Percentiles rank a stretch among this genome's conserved stretches.
Conservation (phyloP, 106 monocot genomes). For the Xerophyta viscosa region DNA sequence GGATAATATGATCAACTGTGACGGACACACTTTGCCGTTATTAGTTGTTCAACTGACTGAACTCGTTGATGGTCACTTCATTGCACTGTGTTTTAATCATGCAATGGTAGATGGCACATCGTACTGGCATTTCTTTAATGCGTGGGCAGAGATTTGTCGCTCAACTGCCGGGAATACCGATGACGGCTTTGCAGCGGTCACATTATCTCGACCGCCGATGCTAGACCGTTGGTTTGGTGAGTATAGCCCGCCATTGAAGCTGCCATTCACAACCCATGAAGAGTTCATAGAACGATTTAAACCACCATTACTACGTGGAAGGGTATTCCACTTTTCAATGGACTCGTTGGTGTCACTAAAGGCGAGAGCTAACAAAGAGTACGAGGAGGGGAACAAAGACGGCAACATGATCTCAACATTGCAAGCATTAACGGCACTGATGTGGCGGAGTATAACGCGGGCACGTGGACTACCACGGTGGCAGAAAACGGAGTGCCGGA, state of each 20-base stretch:
- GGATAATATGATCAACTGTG: constrained; percentile 35
- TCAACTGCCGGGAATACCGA: background rate
- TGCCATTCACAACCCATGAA: constrained; percentile 15
- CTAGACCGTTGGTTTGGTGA: constrained; percentile 28
- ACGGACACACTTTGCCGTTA: constrained; percentile 45
- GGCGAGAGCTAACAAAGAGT: constrained; percentile 26
- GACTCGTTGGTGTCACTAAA: constrained; percentile 19
- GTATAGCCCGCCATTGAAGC: constrained; percentile 9
- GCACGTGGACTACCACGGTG: constrained; percentile 5
- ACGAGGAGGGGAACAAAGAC: background rate
- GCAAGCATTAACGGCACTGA: constrained; percentile 8
- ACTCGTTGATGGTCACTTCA: constrained; percentile 56
- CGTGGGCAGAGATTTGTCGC: constrained; percentile 30
- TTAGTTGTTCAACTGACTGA: constrained; percentile 62
- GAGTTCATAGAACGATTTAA: constrained; percentile 16
- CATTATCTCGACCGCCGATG: constrained; percentile 7
- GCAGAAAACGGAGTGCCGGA: constrained; percentile 1
- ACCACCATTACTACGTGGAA: constrained; percentile 16
- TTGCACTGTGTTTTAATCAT: constrained; percentile 65
- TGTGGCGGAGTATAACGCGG: constrained; percentile 17
- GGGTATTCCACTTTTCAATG: constrained; percentile 22
- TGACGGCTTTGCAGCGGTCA: no score
- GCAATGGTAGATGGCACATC: constrained; percentile 54
- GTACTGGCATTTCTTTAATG: constrained; percentile 64
- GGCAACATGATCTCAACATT: constrained; percentile 9